A percentile compares a stretch with the other conserved stretches of the same genome.
These are phyloP conservation scores for Myxozyma lipomycoides DNA, from an alignment of 805 yeast genomes.

Conservation along the genomic window DNA sequence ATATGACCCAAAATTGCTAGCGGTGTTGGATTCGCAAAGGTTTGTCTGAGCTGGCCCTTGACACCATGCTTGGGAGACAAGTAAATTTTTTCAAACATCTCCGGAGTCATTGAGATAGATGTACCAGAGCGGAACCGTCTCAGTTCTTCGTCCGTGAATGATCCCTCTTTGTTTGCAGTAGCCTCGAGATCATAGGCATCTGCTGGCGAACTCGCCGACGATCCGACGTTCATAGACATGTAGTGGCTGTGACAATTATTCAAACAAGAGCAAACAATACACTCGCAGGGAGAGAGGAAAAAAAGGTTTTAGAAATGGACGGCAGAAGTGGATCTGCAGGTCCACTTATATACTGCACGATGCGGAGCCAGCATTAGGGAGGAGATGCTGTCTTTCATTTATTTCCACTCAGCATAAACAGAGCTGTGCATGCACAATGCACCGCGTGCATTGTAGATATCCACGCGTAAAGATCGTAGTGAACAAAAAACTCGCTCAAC, in stretches of 20 bases:
- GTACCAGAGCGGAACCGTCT: slow-evolving; percentile 28
- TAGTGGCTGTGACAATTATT: too few relatives aligned
- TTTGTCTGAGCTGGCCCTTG: slow-evolving; percentile 24
- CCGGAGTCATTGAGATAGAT: slow-evolving; percentile 27
- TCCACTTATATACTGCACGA: neutral
- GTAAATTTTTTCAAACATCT: slow-evolving; percentile 28
- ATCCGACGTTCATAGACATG: too few relatives aligned
- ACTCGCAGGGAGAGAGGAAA: neutral
- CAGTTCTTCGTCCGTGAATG: slow-evolving; percentile 10
- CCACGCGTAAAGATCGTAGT: too few relatives aligned
- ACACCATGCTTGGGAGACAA: slow-evolving; percentile 23
- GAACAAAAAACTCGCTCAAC: too few relatives aligned
- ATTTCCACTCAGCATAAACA: too few relatives aligned
- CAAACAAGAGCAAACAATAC: too few relatives aligned
- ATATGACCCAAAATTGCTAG: slow-evolving; percentile 8
- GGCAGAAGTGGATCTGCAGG: neutral
- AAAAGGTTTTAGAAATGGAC: neutral
- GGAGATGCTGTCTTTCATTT: neutral
- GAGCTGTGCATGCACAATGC: too few relatives aligned
- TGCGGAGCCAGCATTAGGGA: neutral
- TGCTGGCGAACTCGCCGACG: too few relatives aligned
- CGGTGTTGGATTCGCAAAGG: slow-evolving; percentile 29
- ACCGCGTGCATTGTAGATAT: too few relatives aligned
- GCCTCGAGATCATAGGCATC: slow-evolving; percentile 9
- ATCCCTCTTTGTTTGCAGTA: slow-evolving; percentile 15